Evolutionary conservation across 805 yeast genomes (phyloP).

Genomic region (Cyberlindnera mrakii): DNA sequence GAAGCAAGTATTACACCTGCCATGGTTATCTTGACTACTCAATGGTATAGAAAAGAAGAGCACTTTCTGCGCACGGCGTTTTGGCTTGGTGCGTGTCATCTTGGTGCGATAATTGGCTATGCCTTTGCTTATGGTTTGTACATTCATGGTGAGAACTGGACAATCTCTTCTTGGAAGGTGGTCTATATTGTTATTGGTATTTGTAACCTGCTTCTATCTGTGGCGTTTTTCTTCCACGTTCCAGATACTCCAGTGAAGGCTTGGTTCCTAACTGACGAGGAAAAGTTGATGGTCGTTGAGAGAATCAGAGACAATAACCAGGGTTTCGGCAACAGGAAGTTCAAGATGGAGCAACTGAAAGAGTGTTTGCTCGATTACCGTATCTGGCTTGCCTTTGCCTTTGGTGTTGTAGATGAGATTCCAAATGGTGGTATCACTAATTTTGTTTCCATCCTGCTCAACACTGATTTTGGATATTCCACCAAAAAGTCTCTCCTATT

Average conservation of each 20-base stretch:
- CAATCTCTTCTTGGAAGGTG: slow-evolving; percentile 52
- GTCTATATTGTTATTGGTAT: slow-evolving; percentile 55
- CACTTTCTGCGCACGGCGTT: slow-evolving; percentile 37
- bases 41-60: slow-evolving; percentile 48
- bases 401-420: slow-evolving; percentile 35
- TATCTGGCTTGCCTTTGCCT: slow-evolving; percentile 40
- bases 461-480: slow-evolving; percentile 12
- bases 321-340: slow-evolving; percentile 50
- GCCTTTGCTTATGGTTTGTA: slow-evolving; percentile 51
- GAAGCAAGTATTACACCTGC: slow-evolving; percentile 55
- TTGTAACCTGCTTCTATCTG: slow-evolving; percentile 47
- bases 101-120: slow-evolving; percentile 44
- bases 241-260: slow-evolving; percentile 53
- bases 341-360: slow-evolving; percentile 47
- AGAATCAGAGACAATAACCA: slow-evolving; percentile 49
- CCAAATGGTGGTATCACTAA: slow-evolving; percentile 45
- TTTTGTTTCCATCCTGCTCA: slow-evolving; percentile 15
- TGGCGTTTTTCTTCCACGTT: slow-evolving; percentile 39
- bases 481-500: slow-evolving; percentile 13
- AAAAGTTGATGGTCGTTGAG: slow-evolving; percentile 41
- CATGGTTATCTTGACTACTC: slow-evolving; percentile 48
- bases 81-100: slow-evolving; percentile 40
- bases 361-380: slow-evolving; percentile 46
- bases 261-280: slow-evolving; percentile 40
- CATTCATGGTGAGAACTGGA: slow-evolving; percentile 30